Base-by-base conservation (phyloP, 345 rosid species). In the Geranium brycei region DNA sequence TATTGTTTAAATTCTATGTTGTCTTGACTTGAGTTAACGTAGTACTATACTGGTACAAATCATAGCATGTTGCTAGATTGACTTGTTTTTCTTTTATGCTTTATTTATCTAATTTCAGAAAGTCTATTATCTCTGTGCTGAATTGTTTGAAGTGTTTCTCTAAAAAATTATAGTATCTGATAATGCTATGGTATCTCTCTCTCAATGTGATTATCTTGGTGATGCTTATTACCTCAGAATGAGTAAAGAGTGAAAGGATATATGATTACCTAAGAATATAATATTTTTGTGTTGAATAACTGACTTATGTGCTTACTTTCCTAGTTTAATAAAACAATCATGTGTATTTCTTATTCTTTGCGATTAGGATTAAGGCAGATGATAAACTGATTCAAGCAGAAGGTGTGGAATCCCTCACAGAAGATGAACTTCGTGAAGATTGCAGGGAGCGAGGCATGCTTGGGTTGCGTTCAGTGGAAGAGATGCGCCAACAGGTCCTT, bases 391-490 rank as follows among this genome's bases (percentile, higher is more conserved):
- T 85, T 68, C 80, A 82, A 76, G 82, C 86, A 0, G 91, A 85
- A 72, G 91, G 91, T 0, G 78, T 85, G 57, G 88, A 85, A 69
- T 81, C 91, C 66, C 86, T 85, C 58, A 72, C 91, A 35, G 91
- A 83, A 75, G 83, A 75, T 66, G 91, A 85, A 69, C 88, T 85
- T 64, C 85, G 87, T 10, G 86, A 85, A 79, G 91, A 81, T 81
- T 85, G 91, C 76, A 83, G 86, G 71, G 91, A 85, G 71, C 69
- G 91, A 8, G 91, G 91, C 70, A 83, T 85, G 88, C 86, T 85
- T 4, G 91, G 91, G 57, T 67, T 80, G 57, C 78, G 76, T 62
- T 78, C 91, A 0, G 88, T 83, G 47, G 88, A 85, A 63, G 88
- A 85, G 75, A 85, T 85, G 91, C 84, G 88, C 53, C 86, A 81